A percentile compares a stretch with the other conserved stretches of the same genome.
phyloP scores from a whole-genome alignment of 2,329 filamentous ascomycete genomes.

The Atkinsonella hypoxylon region DNA sequence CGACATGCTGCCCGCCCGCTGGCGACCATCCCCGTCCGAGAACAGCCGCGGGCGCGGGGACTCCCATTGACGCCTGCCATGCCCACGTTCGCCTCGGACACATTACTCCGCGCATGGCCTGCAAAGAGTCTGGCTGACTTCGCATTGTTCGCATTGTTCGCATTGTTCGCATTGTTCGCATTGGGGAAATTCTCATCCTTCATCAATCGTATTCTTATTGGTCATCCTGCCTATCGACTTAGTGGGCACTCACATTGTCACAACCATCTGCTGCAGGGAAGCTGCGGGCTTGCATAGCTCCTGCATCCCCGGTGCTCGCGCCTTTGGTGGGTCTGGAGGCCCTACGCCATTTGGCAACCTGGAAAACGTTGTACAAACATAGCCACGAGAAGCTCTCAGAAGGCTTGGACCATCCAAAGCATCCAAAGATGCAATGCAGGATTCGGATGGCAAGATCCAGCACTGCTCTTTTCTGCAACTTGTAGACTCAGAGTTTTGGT shows the following conservation, averaged over 20 bases:
- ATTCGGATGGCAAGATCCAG: not conserved
- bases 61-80: not conserved
- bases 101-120: not conserved
- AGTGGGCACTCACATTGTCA: conserved; percentile 2
- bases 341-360: not conserved
- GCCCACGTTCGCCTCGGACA: not conserved
- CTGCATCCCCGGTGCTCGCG: conserved; percentile 6
- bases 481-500: too few species aligned
- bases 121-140: not conserved
- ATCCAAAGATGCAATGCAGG: not conserved
- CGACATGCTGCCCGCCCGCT: not conserved
- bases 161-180: not conserved
- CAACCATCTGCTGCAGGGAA: conserved; percentile 3
- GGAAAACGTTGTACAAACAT: too few species aligned
- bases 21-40: not conserved
- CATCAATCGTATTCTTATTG: not conserved
- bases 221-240: not conserved
- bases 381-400: not conserved
- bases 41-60: not conserved
- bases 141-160: not conserved
- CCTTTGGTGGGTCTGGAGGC: conserved; percentile 10
- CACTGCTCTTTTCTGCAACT: not conserved
- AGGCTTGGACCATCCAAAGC: not conserved
- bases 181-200: not conserved
- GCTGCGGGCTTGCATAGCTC: conserved; percentile 2